Base-by-base conservation (phyloP, 2,329 filamentous ascomycete genomes). In the Lecanicillium sp. region DNA sequence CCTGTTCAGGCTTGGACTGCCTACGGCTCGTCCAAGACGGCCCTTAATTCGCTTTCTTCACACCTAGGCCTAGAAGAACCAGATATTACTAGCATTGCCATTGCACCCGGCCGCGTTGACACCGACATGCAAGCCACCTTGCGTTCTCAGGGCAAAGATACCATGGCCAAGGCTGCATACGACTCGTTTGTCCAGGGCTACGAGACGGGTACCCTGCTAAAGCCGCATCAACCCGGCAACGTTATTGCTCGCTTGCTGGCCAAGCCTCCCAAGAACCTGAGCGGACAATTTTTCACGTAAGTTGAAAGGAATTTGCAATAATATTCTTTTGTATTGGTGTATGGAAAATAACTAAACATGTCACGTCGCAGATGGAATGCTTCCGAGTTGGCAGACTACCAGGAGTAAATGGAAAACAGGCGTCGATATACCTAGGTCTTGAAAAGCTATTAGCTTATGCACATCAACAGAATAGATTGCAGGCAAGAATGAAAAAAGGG, bases 91-190 rank as follows among this genome's bases (percentile, higher is more conserved):
- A 80, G 77, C 11, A 63, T 95, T 1, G 71, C 85, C 0, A 66
- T 95, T 25, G 71, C 80, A 4, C 89, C 89, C 0, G 89, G 89
- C 3, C 78, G 85, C 33, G 83, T 94, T 7, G 84, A 95, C 54
- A 95, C 89, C 0, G 82, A 82, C 37, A 95, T 95, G 89, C 89
- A 95, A 58, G 71, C 71, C n/a, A 74, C 83, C 41, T 75, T 98
- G 41, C 71, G 92, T 36, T 80, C 88, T 33, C 56, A 62, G 4
- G 73, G 70, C 31, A 58, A 62, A 28, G 53, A 56, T 2, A 59
- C 57, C 38, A 79, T 79, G 75, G 53, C 67, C 35, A 56, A 66
- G 38, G 55, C 63, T 6, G 73, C 78, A 42, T 83, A 92, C 57
- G 67, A 72, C 7, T 68, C 64, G 19, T 96, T 96, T 51, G 67